Conservation (phyloP, 2,329 filamentous ascomycete species). For the Lasiodiplodia citricola region DNA sequence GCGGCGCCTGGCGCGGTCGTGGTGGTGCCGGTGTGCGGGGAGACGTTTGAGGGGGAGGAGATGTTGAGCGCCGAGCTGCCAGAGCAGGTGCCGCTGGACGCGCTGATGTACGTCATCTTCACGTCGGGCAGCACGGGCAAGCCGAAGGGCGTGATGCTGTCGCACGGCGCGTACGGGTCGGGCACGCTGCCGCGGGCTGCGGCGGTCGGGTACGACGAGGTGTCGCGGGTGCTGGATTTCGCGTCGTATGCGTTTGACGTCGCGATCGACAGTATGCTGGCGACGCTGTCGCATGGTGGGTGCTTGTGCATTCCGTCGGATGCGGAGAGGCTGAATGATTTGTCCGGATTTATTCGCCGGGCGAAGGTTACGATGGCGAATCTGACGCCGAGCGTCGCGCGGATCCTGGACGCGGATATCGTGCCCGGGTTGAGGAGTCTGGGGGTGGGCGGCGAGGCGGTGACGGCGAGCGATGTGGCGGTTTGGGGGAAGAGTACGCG, state of each 20-base stretch:
- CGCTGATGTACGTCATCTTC: constrained; percentile 75
- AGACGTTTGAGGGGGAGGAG: neutral
- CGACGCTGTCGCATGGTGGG: constrained; percentile 69
- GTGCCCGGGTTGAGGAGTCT: constrained; percentile 49
- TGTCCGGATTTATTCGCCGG: constrained; percentile 50
- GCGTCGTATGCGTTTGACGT: constrained; percentile 94
- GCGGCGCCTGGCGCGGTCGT: constrained; percentile 37
- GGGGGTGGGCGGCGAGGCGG: constrained; percentile 49
- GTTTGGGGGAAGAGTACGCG: constrained; percentile 67
- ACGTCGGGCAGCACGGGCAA: constrained; percentile 31
- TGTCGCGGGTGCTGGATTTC: constrained; percentile 85
- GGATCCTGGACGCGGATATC: constrained; percentile 48
- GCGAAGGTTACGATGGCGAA: constrained; percentile 61
- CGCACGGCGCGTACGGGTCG: constrained; percentile 30
- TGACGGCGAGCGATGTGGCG: constrained; percentile 44
- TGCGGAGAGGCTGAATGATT: constrained; percentile 61
- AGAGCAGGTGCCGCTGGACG: neutral
- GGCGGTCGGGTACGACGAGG: constrained; percentile 45
- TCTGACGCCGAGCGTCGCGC: constrained; percentile 63
- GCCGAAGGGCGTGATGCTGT: constrained; percentile 35
- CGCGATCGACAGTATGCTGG: constrained; percentile 61
- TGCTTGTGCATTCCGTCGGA: constrained; percentile 90
- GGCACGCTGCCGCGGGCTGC: constrained; percentile 42
- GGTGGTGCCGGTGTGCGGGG: neutral
- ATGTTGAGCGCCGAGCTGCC: neutral